A percentile compares a stretch with the other conserved stretches of the same genome.
phyloP scores from a whole-genome alignment of 179 eudicot species.

The Actinidia chinensis region DNA sequence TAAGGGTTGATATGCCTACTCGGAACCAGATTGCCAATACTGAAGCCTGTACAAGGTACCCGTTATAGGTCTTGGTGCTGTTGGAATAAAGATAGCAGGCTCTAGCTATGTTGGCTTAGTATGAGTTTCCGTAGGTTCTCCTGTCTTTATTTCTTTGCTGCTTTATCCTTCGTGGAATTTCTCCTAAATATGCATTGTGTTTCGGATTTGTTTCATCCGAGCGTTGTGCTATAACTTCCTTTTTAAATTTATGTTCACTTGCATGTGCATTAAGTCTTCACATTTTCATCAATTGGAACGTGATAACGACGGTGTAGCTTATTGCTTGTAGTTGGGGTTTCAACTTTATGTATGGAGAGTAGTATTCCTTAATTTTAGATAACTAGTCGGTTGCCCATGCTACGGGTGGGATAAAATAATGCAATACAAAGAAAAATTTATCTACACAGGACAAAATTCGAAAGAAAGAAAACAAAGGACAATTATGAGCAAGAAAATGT shows the following conservation, averaged over 20 bases:
- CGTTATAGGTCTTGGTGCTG: conserved; percentile 92
- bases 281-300: background rate
- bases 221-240: background rate
- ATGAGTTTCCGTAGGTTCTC: background rate
- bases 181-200: background rate
- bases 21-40: conserved; percentile 83
- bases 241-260: background rate
- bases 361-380: background rate
- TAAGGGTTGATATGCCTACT: conserved; percentile 68
- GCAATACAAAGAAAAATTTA: no score
- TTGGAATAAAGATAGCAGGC: conserved; percentile 95
- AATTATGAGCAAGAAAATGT: no score
- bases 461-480: no score
- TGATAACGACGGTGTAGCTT: background rate
- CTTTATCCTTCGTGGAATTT: background rate
- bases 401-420: no score
- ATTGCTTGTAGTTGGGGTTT: background rate
- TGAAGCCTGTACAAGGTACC: conserved; percentile 81
- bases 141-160: background rate
- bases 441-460: no score
- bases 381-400: no score
- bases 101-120: conserved; percentile 15
- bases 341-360: background rate
- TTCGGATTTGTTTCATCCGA: background rate
- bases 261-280: background rate